Evolutionary conservation across 148 eudicot genomes (phyloP).

Genomic region (Talinum fruticosum): DNA sequence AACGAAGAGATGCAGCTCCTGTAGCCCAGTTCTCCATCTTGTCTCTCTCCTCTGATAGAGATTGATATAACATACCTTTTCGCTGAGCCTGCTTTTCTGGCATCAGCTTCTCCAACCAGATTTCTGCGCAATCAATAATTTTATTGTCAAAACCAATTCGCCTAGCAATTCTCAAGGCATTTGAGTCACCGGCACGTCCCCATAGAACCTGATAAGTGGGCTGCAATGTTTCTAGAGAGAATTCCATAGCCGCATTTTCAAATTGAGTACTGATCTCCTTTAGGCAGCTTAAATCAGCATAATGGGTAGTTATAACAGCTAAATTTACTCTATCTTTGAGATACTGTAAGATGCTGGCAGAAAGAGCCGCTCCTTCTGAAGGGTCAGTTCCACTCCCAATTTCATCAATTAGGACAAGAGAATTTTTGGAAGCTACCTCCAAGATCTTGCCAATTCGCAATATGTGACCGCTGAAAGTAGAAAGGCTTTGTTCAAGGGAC

Average conservation of each 20-base stretch:
- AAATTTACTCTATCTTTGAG: slow-evolving; percentile 67
- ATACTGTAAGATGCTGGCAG: slow-evolving; percentile 87
- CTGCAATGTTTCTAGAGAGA: slow-evolving; percentile 71
- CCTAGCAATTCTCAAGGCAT: slow-evolving; percentile 87
- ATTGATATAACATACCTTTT: slow-evolving; percentile 64
- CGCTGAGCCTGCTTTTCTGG: slow-evolving; percentile 74
- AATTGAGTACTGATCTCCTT: slow-evolving; percentile 59
- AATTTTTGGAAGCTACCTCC: slow-evolving; percentile 65
- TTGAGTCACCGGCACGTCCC: slow-evolving; percentile 89
- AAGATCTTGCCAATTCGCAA: slow-evolving; percentile 65
- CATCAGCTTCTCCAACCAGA: slow-evolving; percentile 71
- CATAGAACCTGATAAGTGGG: slow-evolving; percentile 88
- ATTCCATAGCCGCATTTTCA: slow-evolving; percentile 97
- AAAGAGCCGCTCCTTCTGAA: slow-evolving; percentile 91
- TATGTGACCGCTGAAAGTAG: slow-evolving; percentile 95
- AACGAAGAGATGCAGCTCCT: slow-evolving; percentile 59
- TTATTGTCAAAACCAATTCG: slow-evolving; percentile 73
- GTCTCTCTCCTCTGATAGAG: slow-evolving; percentile 71
- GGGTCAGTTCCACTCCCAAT: slow-evolving; percentile 98
- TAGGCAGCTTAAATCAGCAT: slow-evolving; percentile 75
- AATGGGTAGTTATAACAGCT: slow-evolving; percentile 93
- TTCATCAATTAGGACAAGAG: slow-evolving; percentile 90
- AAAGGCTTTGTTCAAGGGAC: slow-evolving; percentile 93
- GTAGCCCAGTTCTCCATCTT: slow-evolving; percentile 55
- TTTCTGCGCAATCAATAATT: slow-evolving; percentile 65